Conservation (phyloP, 257 asterid species). For the Fraxinus excelsior region DNA sequence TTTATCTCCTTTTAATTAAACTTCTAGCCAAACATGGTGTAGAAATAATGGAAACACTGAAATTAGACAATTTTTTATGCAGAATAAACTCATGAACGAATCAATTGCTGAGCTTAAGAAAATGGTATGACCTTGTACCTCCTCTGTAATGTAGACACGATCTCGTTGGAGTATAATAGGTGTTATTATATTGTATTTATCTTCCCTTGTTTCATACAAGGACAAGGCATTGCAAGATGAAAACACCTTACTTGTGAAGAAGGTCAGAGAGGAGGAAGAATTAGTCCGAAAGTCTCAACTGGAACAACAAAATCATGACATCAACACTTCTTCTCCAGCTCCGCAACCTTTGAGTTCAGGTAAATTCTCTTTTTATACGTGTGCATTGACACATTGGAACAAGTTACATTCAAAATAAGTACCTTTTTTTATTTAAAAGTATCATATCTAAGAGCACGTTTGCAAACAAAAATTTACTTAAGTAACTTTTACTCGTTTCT, state of each 20-base stretch:
- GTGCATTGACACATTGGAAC: background rate
- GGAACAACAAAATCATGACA: constrained; percentile 49
- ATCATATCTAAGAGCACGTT: too few relatives aligned
- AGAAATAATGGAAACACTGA: background rate
- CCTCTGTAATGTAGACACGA: too few relatives aligned
- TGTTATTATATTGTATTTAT: background rate
- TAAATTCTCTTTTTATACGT: background rate
- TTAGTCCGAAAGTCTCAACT: constrained; percentile 28
- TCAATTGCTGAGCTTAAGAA: constrained; percentile 75
- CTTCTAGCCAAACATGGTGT: background rate
- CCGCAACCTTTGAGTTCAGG: constrained; percentile 35
- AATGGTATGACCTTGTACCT: constrained; percentile 46
- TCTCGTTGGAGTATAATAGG: too few relatives aligned
- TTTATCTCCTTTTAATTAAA: background rate
- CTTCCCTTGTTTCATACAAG: constrained; percentile 35
- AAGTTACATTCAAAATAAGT: background rate
- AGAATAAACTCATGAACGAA: constrained; percentile 86
- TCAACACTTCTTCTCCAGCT: constrained; percentile 36
- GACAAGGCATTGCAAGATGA: constrained; percentile 81
- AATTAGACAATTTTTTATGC: constrained; percentile 28
- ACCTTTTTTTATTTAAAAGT: too few relatives aligned
- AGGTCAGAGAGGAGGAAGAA: constrained; percentile 69
- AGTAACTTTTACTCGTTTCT: too few relatives aligned
- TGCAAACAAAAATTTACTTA: too few relatives aligned
- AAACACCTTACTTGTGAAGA: constrained; percentile 63